Evolutionary conservation across 306 rosid genomes (phyloP), one percentile per base, ranked within the genome.

Genomic region (Mucuna pruriens): DNA sequence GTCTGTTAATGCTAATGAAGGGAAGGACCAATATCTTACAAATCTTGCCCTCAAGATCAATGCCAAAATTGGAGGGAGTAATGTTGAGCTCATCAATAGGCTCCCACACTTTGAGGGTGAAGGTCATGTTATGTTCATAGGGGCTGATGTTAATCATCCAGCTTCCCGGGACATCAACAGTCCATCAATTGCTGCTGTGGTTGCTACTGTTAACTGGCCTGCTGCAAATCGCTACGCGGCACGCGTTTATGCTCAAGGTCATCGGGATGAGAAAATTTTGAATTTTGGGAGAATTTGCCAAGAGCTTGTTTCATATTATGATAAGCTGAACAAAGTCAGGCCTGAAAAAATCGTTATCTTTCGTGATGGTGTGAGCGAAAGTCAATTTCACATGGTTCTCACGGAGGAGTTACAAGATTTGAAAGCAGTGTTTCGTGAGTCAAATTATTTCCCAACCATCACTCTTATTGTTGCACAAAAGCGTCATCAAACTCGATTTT

Each of bases 131-230:
- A 90, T 93, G 97, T 90, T 93, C 38, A 55, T 93, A 11, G 97
- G 97, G 55, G 97, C 97, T 45, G 97, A 93, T 86, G 97, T 93
- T 48, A 93, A 90, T 74, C 97, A 93, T 83, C 97, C 97, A 2
- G 87, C 46, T 20, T 66, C 93, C 4, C 54, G 77, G 39, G 88
- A 88, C 60, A 13, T 4, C 6, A 31, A 39, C 0, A 86, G 94
- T 82, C 94, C 92, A n/a, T 93, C 97, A 12, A 93, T 91, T 73
- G 92, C 86, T 17, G 97, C 97, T 7, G 94, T 91, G 39, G 97
- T 93, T 77, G 91, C 84, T 42, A 78, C 94, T 13, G 61, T 86
- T 39, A 91, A 93, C 39, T 93, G 97, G 97, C 97, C 97, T 12
- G 91, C 92, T 12, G 94, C 90, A 22, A 93, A 88, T 70, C 90